phyloP scores from a whole-genome alignment of 768 basidiomycete species.

The Leccinellum albellum region DNA sequence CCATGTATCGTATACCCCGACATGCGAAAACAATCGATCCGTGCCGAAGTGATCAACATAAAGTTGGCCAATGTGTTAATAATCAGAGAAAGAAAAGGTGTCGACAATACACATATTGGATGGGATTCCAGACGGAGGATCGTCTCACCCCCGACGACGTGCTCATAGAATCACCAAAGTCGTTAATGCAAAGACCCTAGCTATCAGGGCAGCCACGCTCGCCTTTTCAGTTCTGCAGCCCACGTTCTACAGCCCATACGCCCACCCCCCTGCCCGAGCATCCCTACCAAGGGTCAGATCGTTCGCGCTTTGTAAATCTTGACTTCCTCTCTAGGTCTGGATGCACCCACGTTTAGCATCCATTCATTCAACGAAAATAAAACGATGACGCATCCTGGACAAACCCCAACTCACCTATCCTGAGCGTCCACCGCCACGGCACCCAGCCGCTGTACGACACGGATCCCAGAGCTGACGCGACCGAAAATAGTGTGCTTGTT shows the following conservation, averaged over 20 bases:
- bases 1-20: too few species aligned
- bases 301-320: slow-evolving; percentile 78
- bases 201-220: neutral
- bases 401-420: slow-evolving; percentile 57
- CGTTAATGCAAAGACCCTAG: neutral
- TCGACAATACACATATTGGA: too few species aligned
- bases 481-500: slow-evolving; percentile 89
- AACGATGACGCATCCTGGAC: too few species aligned
- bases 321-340: slow-evolving; percentile 69
- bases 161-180: neutral
- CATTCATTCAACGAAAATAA: neutral
- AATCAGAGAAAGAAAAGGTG: too few species aligned
- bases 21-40: too few species aligned
- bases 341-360: neutral
- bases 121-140: too few species aligned
- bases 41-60: too few species aligned
- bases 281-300: neutral
- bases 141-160: neutral
- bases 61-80: too few species aligned
- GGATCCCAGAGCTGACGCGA: slow-evolving; percentile 86
- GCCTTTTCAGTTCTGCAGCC: neutral
- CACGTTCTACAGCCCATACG: too few species aligned
- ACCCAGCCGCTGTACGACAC: slow-evolving; percentile 87
- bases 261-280: too few species aligned
- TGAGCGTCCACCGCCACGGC: slow-evolving; percentile 87